phyloP scores from a whole-genome alignment of 2,329 filamentous ascomycete species.

The Fusarium sp. region DNA sequence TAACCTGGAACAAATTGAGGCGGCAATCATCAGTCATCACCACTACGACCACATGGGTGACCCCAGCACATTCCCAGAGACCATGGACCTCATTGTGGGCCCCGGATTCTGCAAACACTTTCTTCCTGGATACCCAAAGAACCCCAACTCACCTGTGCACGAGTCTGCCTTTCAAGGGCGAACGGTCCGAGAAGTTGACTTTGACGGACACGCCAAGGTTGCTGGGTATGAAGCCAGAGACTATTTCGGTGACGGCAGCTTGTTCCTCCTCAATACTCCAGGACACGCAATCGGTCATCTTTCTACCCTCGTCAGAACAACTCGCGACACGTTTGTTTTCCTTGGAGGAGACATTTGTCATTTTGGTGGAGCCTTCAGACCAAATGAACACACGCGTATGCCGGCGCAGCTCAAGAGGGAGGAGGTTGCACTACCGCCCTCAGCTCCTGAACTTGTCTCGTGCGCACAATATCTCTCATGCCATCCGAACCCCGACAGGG shows the following conservation, averaged over 20 bases:
- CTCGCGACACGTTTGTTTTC: constrained; percentile 53
- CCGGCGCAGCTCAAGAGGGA: background rate
- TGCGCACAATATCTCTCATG: constrained; percentile 6
- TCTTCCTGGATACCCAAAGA: constrained; percentile 5
- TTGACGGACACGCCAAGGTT: constrained; percentile 33
- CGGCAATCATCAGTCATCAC: constrained; percentile 19
- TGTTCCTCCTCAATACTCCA: constrained; percentile 39
- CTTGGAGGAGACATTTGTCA: constrained; percentile 58
- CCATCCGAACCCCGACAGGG: background rate
- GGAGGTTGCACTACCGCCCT: background rate
- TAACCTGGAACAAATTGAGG: background rate
- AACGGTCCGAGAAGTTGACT: background rate
- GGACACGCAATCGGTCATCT: constrained; percentile 40
- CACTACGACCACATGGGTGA: constrained; percentile 21
- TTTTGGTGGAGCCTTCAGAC: constrained; percentile 53
- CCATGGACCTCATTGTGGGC: constrained; percentile 13
- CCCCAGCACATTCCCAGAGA: constrained; percentile 4
- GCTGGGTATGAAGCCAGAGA: constrained; percentile 40
- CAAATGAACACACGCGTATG: constrained; percentile 47
- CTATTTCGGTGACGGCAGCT: constrained; percentile 40
- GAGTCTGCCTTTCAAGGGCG: constrained; percentile 1
- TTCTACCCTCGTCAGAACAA: constrained; percentile 51
- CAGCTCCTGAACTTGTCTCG: background rate
- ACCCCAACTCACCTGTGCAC: background rate
- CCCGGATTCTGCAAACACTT: constrained; percentile 14